Conservation (phyloP, 352 stramenopile species). For the Peronospora tabacina region DNA sequence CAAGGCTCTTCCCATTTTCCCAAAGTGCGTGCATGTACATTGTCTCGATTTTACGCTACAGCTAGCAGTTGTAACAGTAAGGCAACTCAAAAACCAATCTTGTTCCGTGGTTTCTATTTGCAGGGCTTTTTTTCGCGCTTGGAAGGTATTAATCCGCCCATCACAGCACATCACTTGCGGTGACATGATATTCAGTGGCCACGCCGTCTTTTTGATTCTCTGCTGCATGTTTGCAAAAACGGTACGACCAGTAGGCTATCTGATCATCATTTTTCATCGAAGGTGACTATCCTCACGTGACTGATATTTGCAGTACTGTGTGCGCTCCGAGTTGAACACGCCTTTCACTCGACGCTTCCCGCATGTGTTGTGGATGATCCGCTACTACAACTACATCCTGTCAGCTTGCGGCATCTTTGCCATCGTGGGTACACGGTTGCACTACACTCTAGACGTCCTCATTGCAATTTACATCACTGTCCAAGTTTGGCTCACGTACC, state of each 20-base stretch:
- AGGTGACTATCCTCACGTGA: conserved; percentile 2
- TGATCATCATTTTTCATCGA: background rate
- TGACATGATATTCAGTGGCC: conserved; percentile 86
- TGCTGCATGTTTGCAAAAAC: conserved; percentile 74
- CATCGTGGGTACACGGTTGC: conserved; percentile 77
- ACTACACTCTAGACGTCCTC: conserved; percentile 84
- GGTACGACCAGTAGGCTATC: conserved; percentile 26
- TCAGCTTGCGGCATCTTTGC: conserved; percentile 64
- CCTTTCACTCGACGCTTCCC: conserved; percentile 71
- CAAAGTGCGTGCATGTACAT: conserved; percentile 42
- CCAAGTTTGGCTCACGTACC: conserved; percentile 80
- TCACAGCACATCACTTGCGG: conserved; percentile 85
- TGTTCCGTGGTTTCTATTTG: conserved; percentile 5
- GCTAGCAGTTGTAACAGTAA: conserved; percentile 1
- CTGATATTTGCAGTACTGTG: conserved; percentile 52
- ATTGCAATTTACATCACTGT: conserved; percentile 83
- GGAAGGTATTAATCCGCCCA: conserved; percentile 74
- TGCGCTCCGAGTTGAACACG: conserved; percentile 74
- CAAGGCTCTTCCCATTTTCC: conserved; percentile 84
- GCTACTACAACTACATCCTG: conserved; percentile 68
- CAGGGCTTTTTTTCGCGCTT: conserved; percentile 70
- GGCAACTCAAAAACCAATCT: background rate
- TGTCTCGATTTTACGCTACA: conserved; percentile 17
- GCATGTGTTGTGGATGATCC: conserved; percentile 72
- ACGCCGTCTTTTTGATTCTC: conserved; percentile 81